phyloP scores from a whole-genome alignment of 2,329 filamentous ascomycete genomes.

The Cladosporium sp. region DNA sequence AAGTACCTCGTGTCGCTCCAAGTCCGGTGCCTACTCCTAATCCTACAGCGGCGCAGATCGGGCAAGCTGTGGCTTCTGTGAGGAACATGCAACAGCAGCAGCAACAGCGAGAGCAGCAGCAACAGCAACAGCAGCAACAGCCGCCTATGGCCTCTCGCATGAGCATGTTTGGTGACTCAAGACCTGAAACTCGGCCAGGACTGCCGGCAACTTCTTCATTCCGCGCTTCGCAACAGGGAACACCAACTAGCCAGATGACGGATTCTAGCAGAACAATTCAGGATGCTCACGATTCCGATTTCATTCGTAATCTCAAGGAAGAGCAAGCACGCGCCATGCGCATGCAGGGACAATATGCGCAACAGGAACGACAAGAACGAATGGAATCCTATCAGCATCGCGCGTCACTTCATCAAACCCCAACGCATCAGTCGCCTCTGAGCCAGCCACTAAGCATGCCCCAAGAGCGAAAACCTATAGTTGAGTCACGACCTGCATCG shows the following conservation, averaged over 20 bases:
- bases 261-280: constrained; percentile 16
- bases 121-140: constrained; percentile 18
- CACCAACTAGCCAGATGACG: constrained; percentile 27
- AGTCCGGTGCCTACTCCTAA: constrained; percentile 28
- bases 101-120: constrained; percentile 2
- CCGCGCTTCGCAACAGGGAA: constrained; percentile 25
- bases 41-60: constrained; percentile 25
- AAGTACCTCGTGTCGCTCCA: constrained; percentile 30
- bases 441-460: constrained; percentile 26
- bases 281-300: constrained; percentile 26
- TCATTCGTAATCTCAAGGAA: constrained; percentile 30
- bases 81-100: constrained; percentile 21
- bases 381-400: constrained; percentile 29
- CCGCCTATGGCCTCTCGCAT: constrained; percentile 34
- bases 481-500: constrained; percentile 36
- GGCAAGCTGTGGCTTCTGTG: constrained; percentile 28
- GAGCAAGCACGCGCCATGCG: constrained; percentile 37
- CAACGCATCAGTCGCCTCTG: constrained; percentile 32
- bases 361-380: constrained; percentile 29
- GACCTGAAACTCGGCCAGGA: constrained; percentile 31
- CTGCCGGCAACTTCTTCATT: constrained; percentile 23
- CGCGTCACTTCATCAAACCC: constrained; percentile 21
- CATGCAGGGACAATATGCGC: constrained; percentile 29
- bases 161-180: constrained; percentile 34
- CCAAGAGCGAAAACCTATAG: constrained; percentile 29